These are phyloP conservation scores for Lyophyllum atratum DNA, from an alignment of 768 basidiomycete genomes.

Conservation along the genomic window DNA sequence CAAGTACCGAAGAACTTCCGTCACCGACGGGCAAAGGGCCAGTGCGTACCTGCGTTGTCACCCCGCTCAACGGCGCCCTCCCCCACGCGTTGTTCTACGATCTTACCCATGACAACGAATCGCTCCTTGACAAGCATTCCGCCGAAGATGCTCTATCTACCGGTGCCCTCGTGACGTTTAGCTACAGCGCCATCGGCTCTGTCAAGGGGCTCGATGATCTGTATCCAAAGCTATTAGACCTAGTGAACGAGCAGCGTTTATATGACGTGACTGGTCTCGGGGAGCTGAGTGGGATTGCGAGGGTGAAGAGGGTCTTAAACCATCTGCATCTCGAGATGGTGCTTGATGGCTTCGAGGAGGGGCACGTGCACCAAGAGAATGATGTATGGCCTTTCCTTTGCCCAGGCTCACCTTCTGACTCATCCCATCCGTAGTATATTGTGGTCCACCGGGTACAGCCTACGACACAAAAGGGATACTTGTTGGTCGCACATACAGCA, in stretches of 20 bases:
- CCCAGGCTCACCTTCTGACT: background rate
- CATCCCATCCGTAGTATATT: conserved; percentile 68
- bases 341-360: conserved; percentile 83
- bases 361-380: conserved; percentile 96
- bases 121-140: conserved; percentile 84
- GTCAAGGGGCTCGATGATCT: conserved; percentile 98
- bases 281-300: conserved; percentile 57
- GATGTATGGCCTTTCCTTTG: conserved; percentile 60
- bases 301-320: conserved; percentile 75
- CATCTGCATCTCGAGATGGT: conserved; percentile 91
- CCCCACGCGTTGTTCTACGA: conserved; percentile 97
- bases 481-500: conserved; percentile 90
- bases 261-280: conserved; percentile 72
- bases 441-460: conserved; percentile 92
- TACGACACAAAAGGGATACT: conserved; percentile 84
- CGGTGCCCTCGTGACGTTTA: conserved; percentile 91
- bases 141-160: conserved; percentile 96
- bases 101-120: conserved; percentile 97
- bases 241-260: conserved; percentile 80
- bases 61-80: conserved; percentile 77
- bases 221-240: conserved; percentile 90
- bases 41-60: conserved; percentile 69
- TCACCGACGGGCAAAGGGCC: conserved; percentile 86
- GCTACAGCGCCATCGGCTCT: conserved; percentile 84
- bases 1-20: conserved; percentile 71